Evolutionary conservation across 2,329 filamentous ascomycete species (phyloP), one percentile per base, ranked within the genome.

Genomic region (Purpureocillium lavendulum): DNA sequence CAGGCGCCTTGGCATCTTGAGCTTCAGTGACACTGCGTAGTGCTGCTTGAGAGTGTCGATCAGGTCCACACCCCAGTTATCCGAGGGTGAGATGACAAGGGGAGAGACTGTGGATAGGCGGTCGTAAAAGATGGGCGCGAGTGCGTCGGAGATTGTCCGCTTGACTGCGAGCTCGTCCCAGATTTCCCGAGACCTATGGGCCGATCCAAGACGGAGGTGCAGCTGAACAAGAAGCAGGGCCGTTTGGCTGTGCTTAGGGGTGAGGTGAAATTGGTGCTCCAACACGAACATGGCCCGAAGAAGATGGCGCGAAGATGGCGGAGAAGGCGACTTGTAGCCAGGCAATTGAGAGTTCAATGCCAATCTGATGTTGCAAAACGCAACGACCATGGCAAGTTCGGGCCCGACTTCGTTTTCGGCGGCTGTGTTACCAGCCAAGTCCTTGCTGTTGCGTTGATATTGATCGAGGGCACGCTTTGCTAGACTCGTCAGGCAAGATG

Each of bases 141-240:
- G 61, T 0, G 73, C 70, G 45, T 78, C 73, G n/a, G 75, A 67
- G 21, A 77, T 72, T 0, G 71, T 73, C 16, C 74, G 66, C 54
- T 79, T 79, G 2, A 79, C 67, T 3, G 66, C 71, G 9, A 77
- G 61, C 0, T 61, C 61, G 10, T 63, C 58, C 72, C 73, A 78
- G 2, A 73, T 54, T 28, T 67, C 53, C 17, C 66, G 58, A 0
- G 70, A 70, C 14, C 64, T 61, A 2, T 67, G 61, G 1, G 64
- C 64, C 11, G 69, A 72, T 7, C 74, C 74, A 7, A 77, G 56
- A 4, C 68, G 53, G 9, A 75, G 56, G 37, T 75, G 71, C 3
- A 77, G 50, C 40, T 73, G 70, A 2, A 73, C 61, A 0, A 79
- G 59, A 0, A 78, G 45, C 4, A 79, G 57, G 3, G 67, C 65